Evolutionary conservation across 2,329 filamentous ascomycete genomes (phyloP).

Genomic region (Canariomyces notabilis): DNA sequence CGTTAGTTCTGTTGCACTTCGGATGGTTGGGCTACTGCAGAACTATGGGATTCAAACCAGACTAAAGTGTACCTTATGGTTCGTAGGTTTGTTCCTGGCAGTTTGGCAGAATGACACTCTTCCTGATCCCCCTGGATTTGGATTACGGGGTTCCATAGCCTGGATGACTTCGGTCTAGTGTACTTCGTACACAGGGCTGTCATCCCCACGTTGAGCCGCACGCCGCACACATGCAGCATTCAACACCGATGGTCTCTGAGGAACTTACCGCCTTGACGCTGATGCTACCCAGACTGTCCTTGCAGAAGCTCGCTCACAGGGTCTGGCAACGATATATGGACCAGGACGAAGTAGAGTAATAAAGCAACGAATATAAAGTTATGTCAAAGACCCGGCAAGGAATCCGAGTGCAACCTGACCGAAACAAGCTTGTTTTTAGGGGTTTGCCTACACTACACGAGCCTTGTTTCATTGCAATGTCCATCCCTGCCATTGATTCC

Average conservation of each 20-base stretch:
- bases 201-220: background rate
- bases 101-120: background rate
- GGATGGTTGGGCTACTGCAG: background rate
- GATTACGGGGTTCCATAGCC: too few relatives aligned
- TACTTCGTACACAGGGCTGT: too few relatives aligned
- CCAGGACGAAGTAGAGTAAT: too few relatives aligned
- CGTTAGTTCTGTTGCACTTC: too few relatives aligned
- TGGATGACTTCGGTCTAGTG: too few relatives aligned
- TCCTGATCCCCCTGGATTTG: background rate
- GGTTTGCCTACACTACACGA: slow-evolving; percentile 7
- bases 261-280: background rate
- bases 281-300: background rate
- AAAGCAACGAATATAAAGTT: too few relatives aligned
- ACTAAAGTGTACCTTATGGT: too few relatives aligned
- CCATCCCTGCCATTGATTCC: background rate
- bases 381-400: background rate
- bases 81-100: background rate
- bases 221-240: slow-evolving; percentile 8
- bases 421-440: slow-evolving; percentile 12
- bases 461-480: slow-evolving; percentile 6
- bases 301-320: too few relatives aligned
- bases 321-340: too few relatives aligned
- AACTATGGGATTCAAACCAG: background rate
- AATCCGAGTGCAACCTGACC: slow-evolving; percentile 7
- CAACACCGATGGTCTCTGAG: background rate